Base-by-base conservation (phyloP, 805 yeast species). In the Suhomyces faveliae region DNA sequence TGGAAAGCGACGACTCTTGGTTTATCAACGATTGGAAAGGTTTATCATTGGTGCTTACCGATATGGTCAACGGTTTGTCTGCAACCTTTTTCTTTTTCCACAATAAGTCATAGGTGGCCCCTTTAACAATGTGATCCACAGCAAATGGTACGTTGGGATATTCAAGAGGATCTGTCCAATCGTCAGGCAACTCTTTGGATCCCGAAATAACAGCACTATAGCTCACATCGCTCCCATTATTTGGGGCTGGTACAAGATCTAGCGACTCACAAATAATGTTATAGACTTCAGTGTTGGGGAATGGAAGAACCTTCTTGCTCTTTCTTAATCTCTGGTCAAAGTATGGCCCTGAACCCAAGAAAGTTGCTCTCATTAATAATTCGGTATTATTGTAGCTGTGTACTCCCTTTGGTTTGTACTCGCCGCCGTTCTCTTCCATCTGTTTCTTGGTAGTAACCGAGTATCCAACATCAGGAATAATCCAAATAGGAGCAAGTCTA, bases 371-470 rank as follows among this genome's bases (percentile, higher is more conserved):
- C 96, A 90, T 90, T 48, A 89, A 68, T 5, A 85, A 77, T 51
- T 84, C 89, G 0, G 84, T 76, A 58, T 85, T 87, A 59, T 85
- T 81, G 63, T 88, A 91, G 1, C 97, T 97, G 64, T 89, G 96
- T 0, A 86, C 86, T 7, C 96, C 97, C 46, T 71, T 71, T 3
- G 89, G 87, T n/a, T 62, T 61, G 60, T 84, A 85, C 11, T 76
- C 73, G 43, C 71, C 63, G 22, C 66, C 64, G 59, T 74, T 73
- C 2, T 70, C 70, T 20, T 76, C 74, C 78, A 81, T 79, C 49
- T 77, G 77, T 15, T 73, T 74, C 47, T 74, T 77, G 0, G 90
- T 87, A 1, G 88, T 77, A 12, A 90, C 64, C 0, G 87, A 76
- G 67, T 85, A 91, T 0, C 97, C 97, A 5, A 87, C 82, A 29